phyloP scores from a whole-genome alignment of 2,329 filamentous ascomycete genomes.

The Trichoderma koningii region DNA sequence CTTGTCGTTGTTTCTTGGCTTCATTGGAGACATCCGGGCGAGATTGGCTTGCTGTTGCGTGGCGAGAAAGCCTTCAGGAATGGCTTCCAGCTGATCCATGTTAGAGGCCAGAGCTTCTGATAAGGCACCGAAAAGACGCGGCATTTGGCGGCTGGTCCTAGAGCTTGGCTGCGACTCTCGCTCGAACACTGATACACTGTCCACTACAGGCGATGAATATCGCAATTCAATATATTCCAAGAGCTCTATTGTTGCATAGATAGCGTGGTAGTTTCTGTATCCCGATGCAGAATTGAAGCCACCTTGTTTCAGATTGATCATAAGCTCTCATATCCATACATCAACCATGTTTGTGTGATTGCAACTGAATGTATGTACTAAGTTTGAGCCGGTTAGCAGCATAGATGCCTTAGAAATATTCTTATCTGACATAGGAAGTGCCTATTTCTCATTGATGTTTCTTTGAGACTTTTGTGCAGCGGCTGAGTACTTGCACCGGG shows the following conservation, averaged over 20 bases:
- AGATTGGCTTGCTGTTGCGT: slow-evolving; percentile 47
- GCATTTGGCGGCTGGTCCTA: not conserved
- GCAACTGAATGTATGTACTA: no score
- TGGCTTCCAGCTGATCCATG: slow-evolving; percentile 4
- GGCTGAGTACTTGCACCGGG: slow-evolving; percentile 4
- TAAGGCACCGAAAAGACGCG: not conserved
- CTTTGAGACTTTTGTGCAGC: not conserved
- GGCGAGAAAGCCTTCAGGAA: slow-evolving; percentile 6
- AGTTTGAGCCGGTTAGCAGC: no score
- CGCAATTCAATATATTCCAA: not conserved
- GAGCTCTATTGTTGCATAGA: not conserved
- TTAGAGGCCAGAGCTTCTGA: not conserved
- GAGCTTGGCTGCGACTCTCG: no score
- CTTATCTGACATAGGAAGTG: no score
- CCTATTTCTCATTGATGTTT: not conserved
- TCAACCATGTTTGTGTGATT: no score
- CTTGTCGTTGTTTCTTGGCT: slow-evolving; percentile 32
- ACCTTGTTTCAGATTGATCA: no score
- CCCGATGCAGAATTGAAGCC: no score
- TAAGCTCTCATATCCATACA: no score
- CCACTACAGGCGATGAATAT: no score
- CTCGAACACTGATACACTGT: not conserved
- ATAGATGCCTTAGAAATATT: no score
- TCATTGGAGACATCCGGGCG: slow-evolving; percentile 31
- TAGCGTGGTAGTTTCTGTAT: no score